phyloP scores from a whole-genome alignment of 352 stramenopile species.

The Phytophthora syringae region DNA sequence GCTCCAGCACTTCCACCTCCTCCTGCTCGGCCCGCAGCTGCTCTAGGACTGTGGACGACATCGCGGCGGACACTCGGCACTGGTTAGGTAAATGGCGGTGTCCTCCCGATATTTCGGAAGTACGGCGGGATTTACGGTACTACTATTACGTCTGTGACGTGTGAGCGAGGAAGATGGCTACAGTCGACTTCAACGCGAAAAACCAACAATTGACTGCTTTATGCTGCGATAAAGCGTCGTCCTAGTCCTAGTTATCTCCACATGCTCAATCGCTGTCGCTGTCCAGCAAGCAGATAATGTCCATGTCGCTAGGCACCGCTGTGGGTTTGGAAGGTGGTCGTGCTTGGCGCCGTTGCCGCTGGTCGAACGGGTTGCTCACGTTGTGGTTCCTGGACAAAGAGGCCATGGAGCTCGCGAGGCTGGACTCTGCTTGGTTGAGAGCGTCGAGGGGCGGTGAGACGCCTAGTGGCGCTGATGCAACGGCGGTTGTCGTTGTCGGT shows the following conservation, averaged over 20 bases:
- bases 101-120: conserved; percentile 18
- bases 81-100: conserved; percentile 11
- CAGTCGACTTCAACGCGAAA: conserved; percentile 6
- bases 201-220: conserved; percentile 5
- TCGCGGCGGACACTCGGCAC: conserved; percentile 19
- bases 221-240: conserved; percentile 11
- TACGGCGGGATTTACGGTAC: conserved; percentile 21
- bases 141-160: not conserved
- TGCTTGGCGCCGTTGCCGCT: conserved; percentile 35
- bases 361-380: conserved; percentile 57
- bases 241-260: conserved; percentile 24
- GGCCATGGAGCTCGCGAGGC: conserved; percentile 69
- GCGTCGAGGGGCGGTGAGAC: conserved; percentile 30
- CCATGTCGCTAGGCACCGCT: conserved; percentile 42
- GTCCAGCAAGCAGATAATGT: conserved; percentile 83
- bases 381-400: conserved; percentile 66
- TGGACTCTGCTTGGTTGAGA: conserved; percentile 50
- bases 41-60: conserved; percentile 89
- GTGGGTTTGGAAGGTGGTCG: conserved; percentile 23
- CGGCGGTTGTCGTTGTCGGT: conserved; percentile 10
- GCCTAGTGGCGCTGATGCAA: conserved; percentile 10
- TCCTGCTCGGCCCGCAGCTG: conserved; percentile 83
- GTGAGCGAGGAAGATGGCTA: conserved; percentile 17
- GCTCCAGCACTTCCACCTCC: conserved; percentile 81
- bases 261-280: conserved; percentile 73